phyloP scores from a whole-genome alignment of 768 basidiomycete species.

The Lactarius vividus region DNA sequence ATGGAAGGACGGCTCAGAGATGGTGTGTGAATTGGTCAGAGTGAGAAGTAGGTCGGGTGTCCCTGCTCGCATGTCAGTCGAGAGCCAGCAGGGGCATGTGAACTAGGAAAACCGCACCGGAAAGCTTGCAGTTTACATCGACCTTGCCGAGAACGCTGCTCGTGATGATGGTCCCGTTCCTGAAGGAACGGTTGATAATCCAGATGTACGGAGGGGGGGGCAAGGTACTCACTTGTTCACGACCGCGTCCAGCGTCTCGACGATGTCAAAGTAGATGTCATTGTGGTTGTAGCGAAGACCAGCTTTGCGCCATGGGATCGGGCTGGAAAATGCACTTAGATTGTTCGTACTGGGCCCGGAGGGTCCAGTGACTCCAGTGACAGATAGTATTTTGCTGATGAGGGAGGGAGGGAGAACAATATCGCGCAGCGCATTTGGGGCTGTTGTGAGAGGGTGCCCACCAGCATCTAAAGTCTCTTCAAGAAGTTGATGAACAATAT shows the following conservation, averaged over 20 bases:
- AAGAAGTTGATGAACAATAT: slow-evolving; percentile 93
- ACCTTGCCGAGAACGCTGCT: slow-evolving; percentile 74
- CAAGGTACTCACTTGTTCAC: slow-evolving; percentile 63
- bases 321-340: slow-evolving; percentile 68
- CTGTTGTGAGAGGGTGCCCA: slow-evolving; percentile 89
- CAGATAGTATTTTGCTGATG: slow-evolving; percentile 49
- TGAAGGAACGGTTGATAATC: slow-evolving; percentile 32
- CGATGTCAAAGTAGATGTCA: slow-evolving; percentile 90
- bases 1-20: slow-evolving; percentile 78
- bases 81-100: background rate
- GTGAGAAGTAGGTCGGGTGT: slow-evolving; percentile 86
- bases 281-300: slow-evolving; percentile 82
- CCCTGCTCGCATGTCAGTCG: slow-evolving; percentile 42
- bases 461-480: slow-evolving; percentile 95
- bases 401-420: slow-evolving; percentile 92
- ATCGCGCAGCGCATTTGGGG: slow-evolving; percentile 84
- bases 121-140: slow-evolving; percentile 72
- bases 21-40: slow-evolving; percentile 45
- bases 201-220: background rate
- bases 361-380: slow-evolving; percentile 46
- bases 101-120: slow-evolving; percentile 47
- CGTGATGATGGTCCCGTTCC: slow-evolving; percentile 64
- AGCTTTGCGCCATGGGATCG: slow-evolving; percentile 90
- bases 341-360: slow-evolving; percentile 30
- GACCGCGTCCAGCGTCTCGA: slow-evolving; percentile 75